phyloP scores from a whole-genome alignment of 2,329 filamentous ascomycete species.

The Dothiorella sarmentorum region DNA sequence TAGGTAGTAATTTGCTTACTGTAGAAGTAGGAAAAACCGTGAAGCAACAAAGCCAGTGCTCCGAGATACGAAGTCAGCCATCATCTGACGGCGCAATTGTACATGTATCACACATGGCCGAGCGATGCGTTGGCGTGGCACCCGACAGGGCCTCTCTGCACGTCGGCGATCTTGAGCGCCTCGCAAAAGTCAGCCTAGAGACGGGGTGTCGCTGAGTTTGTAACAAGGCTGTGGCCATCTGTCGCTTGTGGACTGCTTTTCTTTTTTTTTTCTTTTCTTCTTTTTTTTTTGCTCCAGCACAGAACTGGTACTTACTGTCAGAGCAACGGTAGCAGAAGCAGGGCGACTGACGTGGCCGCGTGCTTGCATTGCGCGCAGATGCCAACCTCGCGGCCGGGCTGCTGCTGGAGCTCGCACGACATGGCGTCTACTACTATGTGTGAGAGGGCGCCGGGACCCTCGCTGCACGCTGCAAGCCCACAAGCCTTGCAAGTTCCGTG shows the following conservation, averaged over 20 bases:
- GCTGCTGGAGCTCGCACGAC: background rate
- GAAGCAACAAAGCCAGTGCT: conserved; percentile 1
- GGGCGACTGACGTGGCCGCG: background rate
- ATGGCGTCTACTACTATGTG: background rate
- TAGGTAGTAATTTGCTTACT: conserved; percentile 5
- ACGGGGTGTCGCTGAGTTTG: background rate
- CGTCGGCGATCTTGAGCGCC: conserved; percentile 2
- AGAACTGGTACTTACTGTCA: too few relatives aligned
- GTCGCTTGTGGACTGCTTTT: background rate
- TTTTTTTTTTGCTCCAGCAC: too few relatives aligned
- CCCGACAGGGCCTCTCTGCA: conserved; percentile 4
- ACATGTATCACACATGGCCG: background rate
- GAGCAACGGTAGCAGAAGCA: background rate
- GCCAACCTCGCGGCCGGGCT: background rate
- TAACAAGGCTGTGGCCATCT: background rate
- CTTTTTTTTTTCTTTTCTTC: background rate
- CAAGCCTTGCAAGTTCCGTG: background rate
- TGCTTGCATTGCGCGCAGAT: background rate
- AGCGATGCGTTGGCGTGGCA: conserved; percentile 9
- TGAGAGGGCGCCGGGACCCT: background rate
- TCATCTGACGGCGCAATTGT: conserved; percentile 3
- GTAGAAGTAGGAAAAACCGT: conserved; percentile 12
- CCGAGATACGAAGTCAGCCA: background rate
- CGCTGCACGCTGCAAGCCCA: background rate
- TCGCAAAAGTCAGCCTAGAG: conserved; percentile 5